phyloP scores from a whole-genome alignment of 1,284 basidiomycete genomes.

The Sporisorium reilianum region DNA sequence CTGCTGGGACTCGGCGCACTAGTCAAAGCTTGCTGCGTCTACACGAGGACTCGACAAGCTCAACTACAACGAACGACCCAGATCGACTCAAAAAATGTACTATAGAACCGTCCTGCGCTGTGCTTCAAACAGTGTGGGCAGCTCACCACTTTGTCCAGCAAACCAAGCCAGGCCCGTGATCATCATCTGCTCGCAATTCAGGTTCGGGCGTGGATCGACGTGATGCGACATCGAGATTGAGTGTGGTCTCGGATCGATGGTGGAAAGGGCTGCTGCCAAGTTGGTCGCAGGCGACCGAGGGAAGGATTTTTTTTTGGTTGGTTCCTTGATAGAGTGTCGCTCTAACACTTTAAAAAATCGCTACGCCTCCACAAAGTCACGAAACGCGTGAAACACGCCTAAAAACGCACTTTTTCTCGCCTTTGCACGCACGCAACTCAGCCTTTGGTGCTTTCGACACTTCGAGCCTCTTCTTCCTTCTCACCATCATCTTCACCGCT shows the following conservation, averaged over 20 bases:
- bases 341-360: slow-evolving; percentile 6
- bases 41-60: not conserved
- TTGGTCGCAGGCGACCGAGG: not conserved
- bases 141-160: not conserved
- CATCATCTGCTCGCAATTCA: not conserved
- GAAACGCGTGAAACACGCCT: slow-evolving; percentile 14
- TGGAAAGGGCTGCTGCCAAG: not conserved
- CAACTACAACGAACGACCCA: not conserved
- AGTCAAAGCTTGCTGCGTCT: not conserved
- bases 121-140: not conserved
- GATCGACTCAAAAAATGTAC: slow-evolving; percentile 14
- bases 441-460: not conserved
- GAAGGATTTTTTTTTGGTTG: not conserved
- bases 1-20: slow-evolving; percentile 41
- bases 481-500: not conserved
- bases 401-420: not conserved
- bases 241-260: not conserved
- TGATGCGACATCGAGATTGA: not conserved
- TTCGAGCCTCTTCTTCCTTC: not conserved
- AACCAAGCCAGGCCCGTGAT: not conserved
- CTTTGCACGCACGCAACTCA: not conserved
- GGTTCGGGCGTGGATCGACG: not conserved
- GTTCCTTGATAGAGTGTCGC: not conserved
- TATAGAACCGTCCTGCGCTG: slow-evolving; percentile 11
- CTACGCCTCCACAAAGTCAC: slow-evolving; percentile 11